phyloP scores from a whole-genome alignment of 768 basidiomycete species.

The Leucosporidium scottii region DNA sequence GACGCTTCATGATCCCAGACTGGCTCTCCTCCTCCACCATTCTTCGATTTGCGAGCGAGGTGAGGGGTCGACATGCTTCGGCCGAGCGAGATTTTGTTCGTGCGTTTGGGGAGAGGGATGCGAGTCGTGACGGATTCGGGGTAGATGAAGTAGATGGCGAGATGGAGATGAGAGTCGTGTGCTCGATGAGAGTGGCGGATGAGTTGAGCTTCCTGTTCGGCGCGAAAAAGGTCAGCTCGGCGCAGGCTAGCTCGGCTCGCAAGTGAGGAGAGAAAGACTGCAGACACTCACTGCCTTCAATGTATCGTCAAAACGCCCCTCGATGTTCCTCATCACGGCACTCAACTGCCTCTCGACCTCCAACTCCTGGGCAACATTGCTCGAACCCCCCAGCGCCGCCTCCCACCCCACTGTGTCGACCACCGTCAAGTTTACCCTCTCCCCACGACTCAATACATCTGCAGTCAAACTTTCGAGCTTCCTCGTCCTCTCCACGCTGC shows the following conservation, averaged over 20 bases:
- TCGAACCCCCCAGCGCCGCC: neutral
- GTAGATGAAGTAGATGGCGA: constrained; percentile 18
- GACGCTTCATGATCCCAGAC: no score
- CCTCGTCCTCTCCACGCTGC: neutral
- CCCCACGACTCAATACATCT: neutral
- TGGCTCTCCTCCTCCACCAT: no score
- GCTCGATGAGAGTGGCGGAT: constrained; percentile 4
- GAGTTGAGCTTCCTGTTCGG: constrained; percentile 7
- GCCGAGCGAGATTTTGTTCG: neutral
- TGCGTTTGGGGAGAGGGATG: neutral
- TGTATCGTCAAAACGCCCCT: constrained; percentile 3
- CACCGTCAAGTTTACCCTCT: neutral
- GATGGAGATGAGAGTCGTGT: constrained; percentile 13
- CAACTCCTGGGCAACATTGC: neutral
- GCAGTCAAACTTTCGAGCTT: neutral
- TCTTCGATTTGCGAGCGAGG: no score
- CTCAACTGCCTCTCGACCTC: constrained; percentile 5
- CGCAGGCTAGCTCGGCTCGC: neutral
- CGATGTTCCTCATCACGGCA: neutral
- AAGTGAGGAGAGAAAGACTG: neutral
- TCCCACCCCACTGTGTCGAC: constrained; percentile 6
- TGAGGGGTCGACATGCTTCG: neutral
- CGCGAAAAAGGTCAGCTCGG: neutral
- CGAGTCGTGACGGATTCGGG: neutral
- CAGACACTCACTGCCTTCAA: neutral